Evolutionary conservation across 2,329 filamentous ascomycete genomes (phyloP), one percentile per base, ranked within the genome.

Genomic region (Cordyceps militaris): DNA sequence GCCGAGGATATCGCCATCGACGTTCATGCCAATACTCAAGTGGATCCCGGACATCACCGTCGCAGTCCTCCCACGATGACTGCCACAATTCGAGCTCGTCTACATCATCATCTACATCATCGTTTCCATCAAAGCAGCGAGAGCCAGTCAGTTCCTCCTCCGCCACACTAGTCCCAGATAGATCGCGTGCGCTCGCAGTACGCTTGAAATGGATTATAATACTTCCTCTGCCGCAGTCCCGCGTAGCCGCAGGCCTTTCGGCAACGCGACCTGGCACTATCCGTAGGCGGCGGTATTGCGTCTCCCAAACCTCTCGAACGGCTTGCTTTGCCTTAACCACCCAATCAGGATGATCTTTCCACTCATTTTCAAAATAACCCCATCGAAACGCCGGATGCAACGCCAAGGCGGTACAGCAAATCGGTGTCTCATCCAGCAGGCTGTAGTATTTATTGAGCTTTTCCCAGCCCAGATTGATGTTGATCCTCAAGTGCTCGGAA

Each of bases 61-160:
- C 50, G 2, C 21, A 14, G 26, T n/a, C 19, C 24, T 53, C 49
- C 14, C n/a, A 32, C 4, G 6, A 19, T 9, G 48, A 23, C 10
- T 50, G 30, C 30, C 48, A 50, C 19, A 13, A 5, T 38, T 50
- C 48, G 11, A 32, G 26, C n/a, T 51, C 48, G 30, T 51, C 32
- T 48, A 9, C n/a, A 19, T 30, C 24, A 36, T 36, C 48, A n/a
- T 34, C 32, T 13, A 13, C 16, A 14, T 36, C 28, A 24, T 34
- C 28, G 19, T 24, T 13, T 24, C 30, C 46, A 6, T 30, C 74
- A 75, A 57, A 81, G 72, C 19, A 81, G 73, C 67, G 81, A 8
- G 36, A 4, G 3, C 60, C 72, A 43, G 23, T 26, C 32, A 9
- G n/a, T n/a, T n/a, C n/a, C n/a, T n/a, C n/a, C n/a, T n/a, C 47